Base-by-base conservation (phyloP, 78 protist species). In the Cavenderia fasciculata region DNA sequence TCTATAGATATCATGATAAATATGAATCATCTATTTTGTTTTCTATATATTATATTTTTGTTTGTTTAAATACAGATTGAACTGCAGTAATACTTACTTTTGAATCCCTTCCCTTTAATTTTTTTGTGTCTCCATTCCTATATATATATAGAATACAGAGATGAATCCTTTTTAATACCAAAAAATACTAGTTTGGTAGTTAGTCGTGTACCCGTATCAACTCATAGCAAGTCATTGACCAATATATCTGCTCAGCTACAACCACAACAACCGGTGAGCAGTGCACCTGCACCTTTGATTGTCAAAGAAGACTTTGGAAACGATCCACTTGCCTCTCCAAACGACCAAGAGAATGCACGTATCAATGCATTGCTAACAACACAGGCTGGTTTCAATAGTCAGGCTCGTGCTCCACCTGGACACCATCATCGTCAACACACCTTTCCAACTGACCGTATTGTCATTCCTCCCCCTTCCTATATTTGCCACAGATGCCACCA, bases 401-500 rank as follows among this genome's bases (percentile, higher is more conserved):
- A n/a, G n/a, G n/a, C n/a, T n/a, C n/a, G n/a, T n/a, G n/a, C 72
- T 38, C n/a, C 7, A 4, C 33, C 47, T n/a, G 38, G 72, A 63
- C 51, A 63, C 33, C 72, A 31, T 36, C 10, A 47, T 21, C 43
- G 21, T 38, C 72, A 56, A 19, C n/a, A 63, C n/a, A 40, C 14
- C 5, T 36, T 34, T n/a, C 47, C 72, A 63, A 36, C 72, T n/a
- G 72, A 63, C 25, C 14, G 72, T n/a, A 27, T 63, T 3, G 8
- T 63, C 2, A n/a, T 16, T 19, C 72, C 72, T 16, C 72, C 72
- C 2, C 74, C 96, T 5, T 52, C 41, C 0, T 94, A 94, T 62
- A 49, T 94, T 10, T 94, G 96, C 18, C 90, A 89, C 23, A 54
- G 96, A n/a, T 94, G 96, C 29, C 19, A 75, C 36, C 88, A 94